A percentile compares a stretch with the other conserved stretches of the same genome.
Conservation (phyloP, 495 filamentous ascomycete genomes). For the Sordaria brevicollis region DNA sequence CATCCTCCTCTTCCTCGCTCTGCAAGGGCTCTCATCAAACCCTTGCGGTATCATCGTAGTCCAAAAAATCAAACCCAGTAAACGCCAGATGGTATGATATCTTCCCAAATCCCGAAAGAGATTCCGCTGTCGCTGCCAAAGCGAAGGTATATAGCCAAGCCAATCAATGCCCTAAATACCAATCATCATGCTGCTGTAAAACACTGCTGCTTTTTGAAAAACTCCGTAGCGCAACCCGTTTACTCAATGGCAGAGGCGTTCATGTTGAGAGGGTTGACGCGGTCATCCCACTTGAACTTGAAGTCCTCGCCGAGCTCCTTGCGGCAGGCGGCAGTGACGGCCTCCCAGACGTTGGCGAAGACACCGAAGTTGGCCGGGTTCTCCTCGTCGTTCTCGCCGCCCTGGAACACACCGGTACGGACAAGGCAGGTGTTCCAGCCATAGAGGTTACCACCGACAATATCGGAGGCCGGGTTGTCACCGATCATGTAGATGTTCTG, state of each 20-base stretch:
- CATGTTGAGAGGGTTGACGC: conserved; percentile 51
- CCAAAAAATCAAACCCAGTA: background rate
- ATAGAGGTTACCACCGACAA: conserved; percentile 72
- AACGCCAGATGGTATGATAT: background rate
- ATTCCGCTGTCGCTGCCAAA: background rate
- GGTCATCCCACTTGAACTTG: conserved; percentile 33
- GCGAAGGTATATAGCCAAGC: background rate
- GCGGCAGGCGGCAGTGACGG: conserved; percentile 92
- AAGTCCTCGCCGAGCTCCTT: conserved; percentile 61
- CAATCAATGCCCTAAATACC: background rate
- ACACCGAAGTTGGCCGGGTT: conserved; percentile 91
- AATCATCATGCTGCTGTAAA: background rate
- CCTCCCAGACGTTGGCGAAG: conserved; percentile 70
- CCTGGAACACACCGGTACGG: conserved; percentile 43
- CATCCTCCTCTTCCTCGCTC: background rate
- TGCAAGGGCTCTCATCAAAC: background rate
- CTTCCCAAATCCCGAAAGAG: background rate
- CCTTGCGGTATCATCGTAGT: background rate
- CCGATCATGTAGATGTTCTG: conserved; percentile 75
- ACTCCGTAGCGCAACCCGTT: background rate
- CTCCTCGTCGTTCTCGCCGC: conserved; percentile 76
- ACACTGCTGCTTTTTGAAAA: background rate
- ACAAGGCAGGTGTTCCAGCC: conserved; percentile 83
- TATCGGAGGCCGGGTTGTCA: conserved; percentile 71
- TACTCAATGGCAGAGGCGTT: conserved; percentile 47